phyloP scores from a whole-genome alignment of 2,329 filamentous ascomycete species.

The Monosporascus sp. region DNA sequence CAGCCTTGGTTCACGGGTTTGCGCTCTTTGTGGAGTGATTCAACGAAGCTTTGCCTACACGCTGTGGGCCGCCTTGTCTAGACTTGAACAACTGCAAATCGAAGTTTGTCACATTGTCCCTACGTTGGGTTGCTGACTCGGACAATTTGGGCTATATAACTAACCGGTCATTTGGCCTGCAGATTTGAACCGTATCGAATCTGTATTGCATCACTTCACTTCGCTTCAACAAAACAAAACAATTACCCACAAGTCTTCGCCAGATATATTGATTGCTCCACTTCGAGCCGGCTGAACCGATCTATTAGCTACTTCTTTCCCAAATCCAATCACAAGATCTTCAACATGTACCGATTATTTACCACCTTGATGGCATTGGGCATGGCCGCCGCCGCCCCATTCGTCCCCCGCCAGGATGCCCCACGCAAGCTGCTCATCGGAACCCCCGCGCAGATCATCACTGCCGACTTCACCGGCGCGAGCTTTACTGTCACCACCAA shows the following conservation, averaged over 20 bases:
- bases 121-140: too few species aligned
- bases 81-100: too few species aligned
- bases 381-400: conserved; percentile 18
- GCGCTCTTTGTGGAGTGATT: too few species aligned
- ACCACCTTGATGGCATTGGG: conserved; percentile 20
- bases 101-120: too few species aligned
- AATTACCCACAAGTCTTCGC: not conserved
- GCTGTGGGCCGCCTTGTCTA: too few species aligned
- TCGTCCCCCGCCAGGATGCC: conserved; percentile 8
- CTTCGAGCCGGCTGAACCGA: not conserved
- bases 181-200: too few species aligned
- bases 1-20: too few species aligned
- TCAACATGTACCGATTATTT: conserved; percentile 4
- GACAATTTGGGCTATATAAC: too few species aligned
- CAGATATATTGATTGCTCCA: not conserved
- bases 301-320: not conserved
- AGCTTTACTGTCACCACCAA: conserved; percentile 35
- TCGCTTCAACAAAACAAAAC: not conserved
- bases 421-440: conserved; percentile 35
- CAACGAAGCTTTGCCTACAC: too few species aligned
- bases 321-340: not conserved
- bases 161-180: too few species aligned
- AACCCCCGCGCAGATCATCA: conserved; percentile 33
- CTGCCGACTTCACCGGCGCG: conserved; percentile 36
- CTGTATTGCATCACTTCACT: not conserved